phyloP scores from a whole-genome alignment of 768 basidiomycete genomes.

The Suillus tomentosus region DNA sequence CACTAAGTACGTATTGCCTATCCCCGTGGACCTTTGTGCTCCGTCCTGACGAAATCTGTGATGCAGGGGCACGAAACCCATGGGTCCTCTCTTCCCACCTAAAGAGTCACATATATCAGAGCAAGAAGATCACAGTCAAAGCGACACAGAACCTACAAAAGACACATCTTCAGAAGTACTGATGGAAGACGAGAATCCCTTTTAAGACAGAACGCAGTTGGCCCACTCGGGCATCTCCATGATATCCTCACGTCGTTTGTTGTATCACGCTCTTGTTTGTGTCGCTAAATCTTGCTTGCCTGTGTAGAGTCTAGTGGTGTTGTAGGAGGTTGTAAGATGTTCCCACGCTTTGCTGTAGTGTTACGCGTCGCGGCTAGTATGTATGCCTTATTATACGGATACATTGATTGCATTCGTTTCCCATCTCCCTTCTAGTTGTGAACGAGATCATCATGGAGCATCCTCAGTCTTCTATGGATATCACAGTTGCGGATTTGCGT shows the following conservation, averaged over 20 bases:
- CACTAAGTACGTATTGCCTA: slow-evolving; percentile 60
- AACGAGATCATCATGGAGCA: background rate
- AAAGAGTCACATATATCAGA: slow-evolving; percentile 33
- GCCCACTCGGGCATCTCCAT: slow-evolving; percentile 19
- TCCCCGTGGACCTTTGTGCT: slow-evolving; percentile 10
- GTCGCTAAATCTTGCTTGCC: slow-evolving; percentile 30
- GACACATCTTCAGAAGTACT: slow-evolving; percentile 27
- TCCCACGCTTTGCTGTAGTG: slow-evolving; percentile 28
- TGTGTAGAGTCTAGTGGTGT: slow-evolving; percentile 5
- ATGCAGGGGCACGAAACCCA: slow-evolving; percentile 60
- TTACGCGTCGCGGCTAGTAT: slow-evolving; percentile 15
- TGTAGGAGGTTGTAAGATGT: slow-evolving; percentile 18
- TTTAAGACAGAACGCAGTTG: slow-evolving; percentile 38
- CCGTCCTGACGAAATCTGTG: slow-evolving; percentile 6
- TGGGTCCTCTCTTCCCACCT: slow-evolving; percentile 57
- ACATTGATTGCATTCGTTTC: slow-evolving; percentile 9
- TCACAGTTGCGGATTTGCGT: background rate
- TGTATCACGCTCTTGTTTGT: slow-evolving; percentile 26
- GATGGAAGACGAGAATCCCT: slow-evolving; percentile 70
- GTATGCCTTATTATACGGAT: slow-evolving; percentile 3
- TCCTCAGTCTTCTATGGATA: background rate
- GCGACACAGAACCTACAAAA: slow-evolving; percentile 42
- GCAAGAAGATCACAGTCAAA: slow-evolving; percentile 36
- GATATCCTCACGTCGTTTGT: slow-evolving; percentile 27
- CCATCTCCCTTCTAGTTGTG: background rate